Evolutionary conservation across 441 rosid genomes (phyloP), one percentile per base, ranked within the genome.

Genomic region (Bruguiera hainesii): DNA sequence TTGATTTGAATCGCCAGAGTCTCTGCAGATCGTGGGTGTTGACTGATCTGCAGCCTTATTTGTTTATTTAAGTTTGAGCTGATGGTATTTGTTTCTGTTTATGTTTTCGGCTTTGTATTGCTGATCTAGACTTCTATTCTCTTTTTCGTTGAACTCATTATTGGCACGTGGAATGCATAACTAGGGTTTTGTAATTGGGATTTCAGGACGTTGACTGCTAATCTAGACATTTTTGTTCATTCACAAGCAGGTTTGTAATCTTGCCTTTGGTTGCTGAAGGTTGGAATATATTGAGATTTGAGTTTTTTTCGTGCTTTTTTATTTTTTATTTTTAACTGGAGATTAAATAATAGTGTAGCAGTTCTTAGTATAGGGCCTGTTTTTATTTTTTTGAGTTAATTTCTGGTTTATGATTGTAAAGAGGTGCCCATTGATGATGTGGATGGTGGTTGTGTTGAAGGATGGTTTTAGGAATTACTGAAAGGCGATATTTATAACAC

Each of bases 401-500:
- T 21, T 53, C 26, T 53, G 56, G 31, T 39, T 42, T 30, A 71
- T 39, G 37, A 51, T 65, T 46, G 72, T 42, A 49, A 29, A 39
- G 53, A 68, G 68, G 75, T 70, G 55, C 49, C n/a, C 69, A 53
- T 26, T 28, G 18, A 58, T 75, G 67, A 74, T 65, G 71, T 65
- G 62, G 75, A 56, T 69, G 58, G 23, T 68, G 65, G 64, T 73
- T 65, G 56, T 48, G 56, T 70, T 73, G 77, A 70, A 85, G 94
- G 82, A 82, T 87, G 90, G 75, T 85, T 71, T 76, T 78, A 76
- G 79, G 72, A 73, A 63, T 63, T 53, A 49, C 66, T 73, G 71
- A 52, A 58, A 62, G 63, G 69, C 56, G 66, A 61, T 63, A 66
- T 75, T 75, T 76, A 75, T 20, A 55, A 10, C 6, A 72, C 62